A percentile compares a stretch with the other conserved stretches of the same genome.
phyloP scores from a whole-genome alignment of 139 green algal genomes.

The Chlorella sp. region DNA sequence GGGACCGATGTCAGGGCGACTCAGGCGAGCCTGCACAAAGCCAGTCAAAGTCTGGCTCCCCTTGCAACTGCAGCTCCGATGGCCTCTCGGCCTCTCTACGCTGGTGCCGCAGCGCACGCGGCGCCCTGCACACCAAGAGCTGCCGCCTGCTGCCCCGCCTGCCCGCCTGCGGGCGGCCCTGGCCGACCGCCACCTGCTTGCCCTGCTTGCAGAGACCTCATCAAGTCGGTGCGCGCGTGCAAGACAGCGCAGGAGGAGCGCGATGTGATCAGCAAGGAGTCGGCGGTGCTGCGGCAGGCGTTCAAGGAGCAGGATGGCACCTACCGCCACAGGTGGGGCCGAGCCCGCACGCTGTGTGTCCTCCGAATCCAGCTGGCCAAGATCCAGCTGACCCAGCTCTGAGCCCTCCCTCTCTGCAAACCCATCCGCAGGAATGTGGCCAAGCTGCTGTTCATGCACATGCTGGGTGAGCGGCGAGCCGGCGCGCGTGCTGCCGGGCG shows the following conservation, averaged over 20 bases:
- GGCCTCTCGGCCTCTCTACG: no score
- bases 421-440: constrained; percentile 97
- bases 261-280: constrained; percentile 95
- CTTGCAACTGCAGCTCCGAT: no score
- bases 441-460: constrained; percentile 99
- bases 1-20: no score
- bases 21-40: no score
- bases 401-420: no score
- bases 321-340: constrained; percentile 44
- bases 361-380: no score
- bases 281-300: constrained; percentile 85
- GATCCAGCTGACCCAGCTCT: no score
- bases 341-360: not conserved
- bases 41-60: no score
- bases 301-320: constrained; percentile 79
- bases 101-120: no score
- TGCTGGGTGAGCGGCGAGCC: no score
- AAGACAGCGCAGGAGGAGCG: constrained; percentile 95
- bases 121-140: no score
- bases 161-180: not conserved
- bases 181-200: not conserved
- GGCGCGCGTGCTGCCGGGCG: no score
- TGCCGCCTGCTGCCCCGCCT: not conserved
- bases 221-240: constrained; percentile 26
- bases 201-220: constrained; percentile 13